Evolutionary conservation across 495 filamentous ascomycete species (phyloP), one percentile per base, ranked within the genome.

Genomic region (Neurospora sublineolata): DNA sequence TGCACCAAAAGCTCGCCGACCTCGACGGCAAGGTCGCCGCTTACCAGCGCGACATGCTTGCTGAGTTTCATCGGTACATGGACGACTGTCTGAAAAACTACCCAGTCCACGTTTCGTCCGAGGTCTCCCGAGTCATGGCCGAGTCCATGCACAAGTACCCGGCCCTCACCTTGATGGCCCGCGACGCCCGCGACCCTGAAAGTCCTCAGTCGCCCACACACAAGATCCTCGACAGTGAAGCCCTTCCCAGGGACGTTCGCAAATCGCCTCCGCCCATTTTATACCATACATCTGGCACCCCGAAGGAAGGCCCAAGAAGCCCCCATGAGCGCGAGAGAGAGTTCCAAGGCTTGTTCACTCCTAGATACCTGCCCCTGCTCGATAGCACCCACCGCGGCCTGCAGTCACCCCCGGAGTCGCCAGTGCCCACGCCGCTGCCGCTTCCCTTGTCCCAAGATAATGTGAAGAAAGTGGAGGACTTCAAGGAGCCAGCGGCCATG

Each of bases 311-410:
- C 70, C 77, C 78, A 30, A 70, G 79, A 46, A 83, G 78, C 41
- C 81, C 83, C 46, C 83, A 86, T 78, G 84, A 85, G 68, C 83
- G 84, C 37, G 86, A 88, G 73, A 80, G 80, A 71, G 87, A 89
- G 72, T 87, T 89, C 72, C 84, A 86, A 41, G 87, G 87, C 41
- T 73, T 89, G 23, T 89, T 89, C 75, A 89, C 86, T 16, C 88
- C 87, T 27, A 83, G 78, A 69, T 89, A 87, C 74, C 82, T 90
- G 40, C 87, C 87, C 67, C 79, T 89, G 44, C 85, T 89, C 44
- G 87, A 87, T 72, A 80, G 80, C 69, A 77, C 75, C 38, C 77
- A 81, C 52, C 82, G 80, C 70, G 71, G 64, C 64, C 73, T 44
- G 36, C 73, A 74, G 67, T 77, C 78, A 46, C 74, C 79, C 6